Base-by-base conservation (phyloP, 164 flowering plant genomes). In the Dillenia turbinata region DNA sequence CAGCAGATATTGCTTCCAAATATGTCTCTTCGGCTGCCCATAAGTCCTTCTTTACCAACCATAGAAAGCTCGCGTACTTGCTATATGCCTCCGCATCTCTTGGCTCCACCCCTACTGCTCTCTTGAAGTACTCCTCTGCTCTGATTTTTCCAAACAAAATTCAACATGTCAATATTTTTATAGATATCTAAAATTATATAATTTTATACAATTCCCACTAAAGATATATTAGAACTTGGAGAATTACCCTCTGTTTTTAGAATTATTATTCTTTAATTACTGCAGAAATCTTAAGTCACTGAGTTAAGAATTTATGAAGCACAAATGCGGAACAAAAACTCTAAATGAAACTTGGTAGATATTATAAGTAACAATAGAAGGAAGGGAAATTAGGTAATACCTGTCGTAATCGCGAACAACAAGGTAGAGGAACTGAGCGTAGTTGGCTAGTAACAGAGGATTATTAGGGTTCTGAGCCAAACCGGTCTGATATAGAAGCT, bases 51-150 rank as follows among this genome's bases (percentile, higher is more conserved):
- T 66, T 79, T 24, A 50, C 92, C 49, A 57, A 15, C 99, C 99
- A 94, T 61, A 94, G 62, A 74, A 91, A 94, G 48, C 44, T 69
- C 0, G 96, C 99, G 56, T 86, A 94, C 56, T 83, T 78, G 75
- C 68, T 81, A 59, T 71, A 59, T 5, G 92, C 82, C 71, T 87
- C 96, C 2, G 96, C 91, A 66, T 94, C 97, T 16, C 76, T 60
- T 14, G 90, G 89, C 56, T 81, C 78, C 57, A 78, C 76, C 17
- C 33, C 40, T 4, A 67, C 56, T n/a, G 98, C 97, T 46, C 78
- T 71, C 79, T 89, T 85, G 75, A 94, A 94, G 73, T 87, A 90
- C 40, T 86, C 88, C 40, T 90, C 98, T 14, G 98, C 97, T 74
- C 98, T 94, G 90, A 61, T 72, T 17, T 22, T 58, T 61, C 22